Conservation (phyloP, 2,329 filamentous ascomycete species). For the Dryadomyces sulphureus region DNA sequence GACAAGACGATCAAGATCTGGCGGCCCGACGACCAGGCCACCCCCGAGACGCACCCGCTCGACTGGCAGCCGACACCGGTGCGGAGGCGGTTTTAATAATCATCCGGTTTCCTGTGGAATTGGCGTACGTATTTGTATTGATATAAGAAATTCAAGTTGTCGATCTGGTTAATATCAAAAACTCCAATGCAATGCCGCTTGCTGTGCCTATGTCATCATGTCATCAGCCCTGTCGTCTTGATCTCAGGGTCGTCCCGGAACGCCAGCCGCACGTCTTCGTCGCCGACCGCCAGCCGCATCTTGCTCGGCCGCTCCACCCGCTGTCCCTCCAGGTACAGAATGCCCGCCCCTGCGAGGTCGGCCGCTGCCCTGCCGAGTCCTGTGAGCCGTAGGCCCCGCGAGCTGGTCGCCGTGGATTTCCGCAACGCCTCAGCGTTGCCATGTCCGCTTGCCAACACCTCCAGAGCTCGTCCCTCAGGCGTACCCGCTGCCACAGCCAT, state of each 20-base stretch:
- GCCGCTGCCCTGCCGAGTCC: constrained; percentile 47
- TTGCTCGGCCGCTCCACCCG: constrained; percentile 78
- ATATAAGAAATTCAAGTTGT: neutral
- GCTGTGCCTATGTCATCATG: neutral
- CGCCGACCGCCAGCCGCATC: constrained; percentile 69
- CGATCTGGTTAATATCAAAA: neutral
- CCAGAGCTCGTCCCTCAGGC: constrained; percentile 37
- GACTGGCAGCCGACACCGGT: constrained; percentile 79
- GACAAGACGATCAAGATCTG: constrained; percentile 99
- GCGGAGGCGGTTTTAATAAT: constrained; percentile 53
- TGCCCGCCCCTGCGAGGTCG: constrained; percentile 73
- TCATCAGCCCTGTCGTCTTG: constrained; percentile 55
- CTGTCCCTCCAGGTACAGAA: constrained; percentile 70
- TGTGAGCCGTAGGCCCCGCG: constrained; percentile 15
- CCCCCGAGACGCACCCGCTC: constrained; percentile 78
- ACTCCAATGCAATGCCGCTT: neutral
- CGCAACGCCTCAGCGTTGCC: constrained; percentile 4
- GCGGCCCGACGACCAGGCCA: constrained; percentile 86
- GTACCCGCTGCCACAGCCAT: constrained; percentile 21
- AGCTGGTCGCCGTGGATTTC: too few relatives aligned
- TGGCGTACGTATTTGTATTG: neutral
- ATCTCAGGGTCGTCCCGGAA: constrained; percentile 81
- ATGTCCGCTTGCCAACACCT: constrained; percentile 18
- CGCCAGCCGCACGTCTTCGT: constrained; percentile 81
- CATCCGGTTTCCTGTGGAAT: neutral